Evolutionary conservation across 805 yeast genomes (phyloP), one percentile per base, ranked within the genome.

Genomic region (Lachancea cidri): DNA sequence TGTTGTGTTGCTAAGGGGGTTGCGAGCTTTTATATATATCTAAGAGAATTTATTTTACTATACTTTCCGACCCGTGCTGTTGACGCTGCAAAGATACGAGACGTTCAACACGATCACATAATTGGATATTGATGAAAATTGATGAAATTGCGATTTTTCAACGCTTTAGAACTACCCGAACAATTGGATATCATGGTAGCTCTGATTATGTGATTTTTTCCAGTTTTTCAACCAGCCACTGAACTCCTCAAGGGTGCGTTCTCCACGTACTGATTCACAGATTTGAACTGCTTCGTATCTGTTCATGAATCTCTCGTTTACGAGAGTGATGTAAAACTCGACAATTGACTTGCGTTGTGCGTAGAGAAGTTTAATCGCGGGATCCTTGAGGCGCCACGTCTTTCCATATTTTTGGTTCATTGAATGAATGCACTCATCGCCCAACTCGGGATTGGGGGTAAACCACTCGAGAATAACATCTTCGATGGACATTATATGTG

Each of bases 381-480:
- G 31, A 4, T 33, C 36, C 11, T 16, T 16, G 6, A 32, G 13
- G 41, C 64, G 55, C 65, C 65, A 60, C 4, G 47, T 41, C 29
- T 57, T 59, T 22, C 53, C 58, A 18, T 45, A 44, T 17, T 42
- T 43, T 35, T 55, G 57, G 38, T 60, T 60, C 62, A 59, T 57
- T 2, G 60, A 51, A 38, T 59, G 64, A 2, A 60, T 55, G 33
- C 62, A 60, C 37, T 60, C 53, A 29, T 54, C 48, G 9, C 43
- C 40, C 50, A 46, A 42, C 2, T 48, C 38, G 2, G 62, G 57
- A 37, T 59, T 59, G 17, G 65, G 65, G 7, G 62, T 56, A 30
- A 59, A 60, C 64, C 64, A 60, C 45, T 60, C 65, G 15, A 54
- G 38, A n/a, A 59, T 47, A 1, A 60, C 45, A 17, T 44, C 59